Percentiles rank a stretch among this genome's conserved stretches.
phyloP scores from a whole-genome alignment of 73 alveolate species.

The Tetrahymena thermophila region DNA sequence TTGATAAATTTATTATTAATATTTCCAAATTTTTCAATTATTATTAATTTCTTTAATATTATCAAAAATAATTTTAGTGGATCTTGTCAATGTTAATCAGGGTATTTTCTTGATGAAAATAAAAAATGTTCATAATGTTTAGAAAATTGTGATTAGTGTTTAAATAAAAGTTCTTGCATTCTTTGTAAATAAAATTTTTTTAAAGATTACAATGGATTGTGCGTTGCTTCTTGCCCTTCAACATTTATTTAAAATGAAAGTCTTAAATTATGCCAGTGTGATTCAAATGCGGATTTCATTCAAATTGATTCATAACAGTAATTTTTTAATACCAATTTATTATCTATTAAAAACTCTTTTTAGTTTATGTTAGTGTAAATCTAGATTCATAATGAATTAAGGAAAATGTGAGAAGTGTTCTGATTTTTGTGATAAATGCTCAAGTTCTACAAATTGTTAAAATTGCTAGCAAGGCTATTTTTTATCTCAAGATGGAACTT shows the following conservation, averaged over 20 bases:
- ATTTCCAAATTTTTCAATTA: no score
- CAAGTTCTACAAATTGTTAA: background rate
- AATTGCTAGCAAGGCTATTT: background rate
- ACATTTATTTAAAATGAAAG: background rate
- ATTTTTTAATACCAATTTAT: no score
- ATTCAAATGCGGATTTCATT: no score
- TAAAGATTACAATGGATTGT: background rate
- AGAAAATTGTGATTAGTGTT: background rate
- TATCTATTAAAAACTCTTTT: no score
- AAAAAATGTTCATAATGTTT: background rate
- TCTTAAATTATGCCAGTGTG: background rate
- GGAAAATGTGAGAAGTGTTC: background rate
- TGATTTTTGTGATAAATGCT: background rate
- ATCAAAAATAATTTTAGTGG: background rate
- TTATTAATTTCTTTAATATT: no score
- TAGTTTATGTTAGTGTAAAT: background rate
- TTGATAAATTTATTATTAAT: no score
- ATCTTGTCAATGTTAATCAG: background rate
- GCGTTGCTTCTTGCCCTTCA: background rate
- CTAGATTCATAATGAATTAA: background rate
- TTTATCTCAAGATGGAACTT: background rate
- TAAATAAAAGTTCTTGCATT: background rate
- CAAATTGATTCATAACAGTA: background rate
- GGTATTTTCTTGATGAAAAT: background rate
- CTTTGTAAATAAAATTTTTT: background rate